Conservation (phyloP, 2,329 filamentous ascomycete genomes). For the Cryphonectria japonica region DNA sequence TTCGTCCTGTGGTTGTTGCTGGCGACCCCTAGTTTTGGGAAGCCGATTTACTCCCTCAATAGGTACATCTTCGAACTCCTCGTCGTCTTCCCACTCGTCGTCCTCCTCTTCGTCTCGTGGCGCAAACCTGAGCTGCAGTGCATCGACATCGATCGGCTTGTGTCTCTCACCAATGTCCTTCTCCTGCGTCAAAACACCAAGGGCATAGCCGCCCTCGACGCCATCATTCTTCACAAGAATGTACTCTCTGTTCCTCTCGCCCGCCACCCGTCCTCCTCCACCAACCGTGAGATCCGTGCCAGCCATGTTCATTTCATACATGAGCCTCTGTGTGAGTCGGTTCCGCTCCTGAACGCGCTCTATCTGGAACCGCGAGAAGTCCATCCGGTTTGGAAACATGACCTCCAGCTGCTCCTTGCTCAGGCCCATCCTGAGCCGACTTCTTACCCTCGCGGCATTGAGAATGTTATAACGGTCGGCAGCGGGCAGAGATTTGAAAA, state of each 20-base stretch:
- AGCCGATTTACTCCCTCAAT: slow-evolving; percentile 87
- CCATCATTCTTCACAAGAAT: slow-evolving; percentile 95
- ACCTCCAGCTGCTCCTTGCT: slow-evolving; percentile 93
- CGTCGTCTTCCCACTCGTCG: slow-evolving; percentile 70
- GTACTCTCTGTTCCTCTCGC: slow-evolving; percentile 91
- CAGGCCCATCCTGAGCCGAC: slow-evolving; percentile 89
- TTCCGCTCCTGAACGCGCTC: slow-evolving; percentile 92
- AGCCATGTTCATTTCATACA: slow-evolving; percentile 92
- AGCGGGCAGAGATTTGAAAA: slow-evolving; percentile 88
- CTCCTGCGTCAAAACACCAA: slow-evolving; percentile 88
- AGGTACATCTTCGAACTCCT: slow-evolving; percentile 89
- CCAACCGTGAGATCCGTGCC: slow-evolving; percentile 72
- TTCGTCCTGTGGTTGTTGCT: slow-evolving; percentile 12
- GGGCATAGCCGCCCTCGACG: slow-evolving; percentile 91
- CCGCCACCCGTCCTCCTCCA: slow-evolving; percentile 69
- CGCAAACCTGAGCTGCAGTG: slow-evolving; percentile 59
- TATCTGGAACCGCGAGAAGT: slow-evolving; percentile 94
- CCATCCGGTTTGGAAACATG: slow-evolving; percentile 99
- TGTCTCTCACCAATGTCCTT: slow-evolving; percentile 78
- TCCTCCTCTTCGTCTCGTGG: slow-evolving; percentile 61
- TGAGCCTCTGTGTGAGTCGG: slow-evolving; percentile 89
- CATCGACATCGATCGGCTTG: slow-evolving; percentile 92
- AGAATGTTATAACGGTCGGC: slow-evolving; percentile 96
- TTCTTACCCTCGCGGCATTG: slow-evolving; percentile 87
- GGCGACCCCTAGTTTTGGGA: slow-evolving; percentile 56